A percentile compares a stretch with the other conserved stretches of the same genome.
Conservation (phyloP, 176 grass and related monocot species). For the Carex pumila region DNA sequence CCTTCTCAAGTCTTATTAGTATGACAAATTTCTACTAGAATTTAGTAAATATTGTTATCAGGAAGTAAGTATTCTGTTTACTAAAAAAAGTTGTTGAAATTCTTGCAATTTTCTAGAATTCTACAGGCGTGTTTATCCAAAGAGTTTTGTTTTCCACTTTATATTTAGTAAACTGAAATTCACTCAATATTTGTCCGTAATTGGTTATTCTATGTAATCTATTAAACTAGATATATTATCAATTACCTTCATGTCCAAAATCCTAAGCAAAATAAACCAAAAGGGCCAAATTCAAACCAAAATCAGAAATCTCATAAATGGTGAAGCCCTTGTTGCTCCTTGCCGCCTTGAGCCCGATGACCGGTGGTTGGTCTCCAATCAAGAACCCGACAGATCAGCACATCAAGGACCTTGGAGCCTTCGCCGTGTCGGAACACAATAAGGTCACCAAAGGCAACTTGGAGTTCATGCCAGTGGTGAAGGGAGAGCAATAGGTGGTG, state of each 20-base stretch:
- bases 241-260: not conserved
- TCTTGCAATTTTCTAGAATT: not conserved
- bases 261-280: not conserved
- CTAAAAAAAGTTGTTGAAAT: not conserved
- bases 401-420: constrained; percentile 22
- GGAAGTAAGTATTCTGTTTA: not conserved
- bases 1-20: not conserved
- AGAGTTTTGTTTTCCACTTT: not conserved
- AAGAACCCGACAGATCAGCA: constrained; percentile 11
- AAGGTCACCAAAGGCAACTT: constrained; percentile 18
- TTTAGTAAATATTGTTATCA: not conserved
- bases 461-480: constrained; percentile 9
- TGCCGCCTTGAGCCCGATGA: not conserved
- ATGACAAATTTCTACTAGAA: not conserved
- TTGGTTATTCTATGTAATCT: not conserved
- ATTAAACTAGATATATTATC: not conserved
- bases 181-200: not conserved
- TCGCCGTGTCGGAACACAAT: constrained; percentile 27
- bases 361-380: constrained; percentile 11
- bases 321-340: not conserved
- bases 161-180: not conserved
- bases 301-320: not conserved
- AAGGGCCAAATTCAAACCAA: not conserved
- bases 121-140: too few relatives aligned
- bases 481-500: constrained; percentile 21